A percentile compares a stretch with the other conserved stretches of the same genome.
Evolutionary conservation across 1,284 basidiomycete genomes (phyloP).

Genomic region (Cystobasidium slooffiae): DNA sequence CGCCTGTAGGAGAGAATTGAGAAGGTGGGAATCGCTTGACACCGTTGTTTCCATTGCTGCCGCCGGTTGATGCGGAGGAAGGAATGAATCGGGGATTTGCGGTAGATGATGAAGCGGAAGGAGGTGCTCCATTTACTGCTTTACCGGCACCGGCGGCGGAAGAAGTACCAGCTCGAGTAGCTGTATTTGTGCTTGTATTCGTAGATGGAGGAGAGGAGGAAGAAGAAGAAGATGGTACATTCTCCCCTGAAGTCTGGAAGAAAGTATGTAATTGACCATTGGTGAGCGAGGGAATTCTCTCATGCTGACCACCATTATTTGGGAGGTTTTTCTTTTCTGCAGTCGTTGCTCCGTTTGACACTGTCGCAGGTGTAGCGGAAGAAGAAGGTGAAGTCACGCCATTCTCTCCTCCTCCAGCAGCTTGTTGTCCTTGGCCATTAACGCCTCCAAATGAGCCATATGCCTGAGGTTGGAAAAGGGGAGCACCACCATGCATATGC

Average conservation of each 20-base stretch:
- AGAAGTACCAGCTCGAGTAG: slow-evolving; percentile 6
- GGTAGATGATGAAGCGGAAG: neutral
- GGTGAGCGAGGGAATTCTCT: neutral
- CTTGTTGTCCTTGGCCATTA: neutral
- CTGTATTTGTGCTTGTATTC: neutral
- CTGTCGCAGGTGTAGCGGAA: neutral
- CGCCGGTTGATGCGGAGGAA: slow-evolving; percentile 3
- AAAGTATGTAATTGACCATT: slow-evolving; percentile 35
- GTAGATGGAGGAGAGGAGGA: neutral
- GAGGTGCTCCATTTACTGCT: neutral
- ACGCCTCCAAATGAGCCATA: slow-evolving; percentile 8
- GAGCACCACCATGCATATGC: too few relatives aligned
- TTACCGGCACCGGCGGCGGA: neutral
- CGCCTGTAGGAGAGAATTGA: neutral
- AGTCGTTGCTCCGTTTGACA: neutral
- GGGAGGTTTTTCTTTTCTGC: neutral
- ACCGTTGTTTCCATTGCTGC: neutral
- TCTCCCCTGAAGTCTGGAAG: slow-evolving; percentile 38
- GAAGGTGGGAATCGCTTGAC: slow-evolving; percentile 10
- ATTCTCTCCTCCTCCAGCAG: neutral
- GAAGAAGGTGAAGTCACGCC: too few relatives aligned
- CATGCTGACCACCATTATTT: slow-evolving; percentile 5
- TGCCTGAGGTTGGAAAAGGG: slow-evolving; percentile 10
- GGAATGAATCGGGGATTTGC: slow-evolving; percentile 1
- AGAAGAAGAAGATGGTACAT: neutral